A percentile compares a stretch with the other conserved stretches of the same genome.
Evolutionary conservation across 2,329 filamentous ascomycete genomes (phyloP).

Genomic region (Sclerotinia spermophila): DNA sequence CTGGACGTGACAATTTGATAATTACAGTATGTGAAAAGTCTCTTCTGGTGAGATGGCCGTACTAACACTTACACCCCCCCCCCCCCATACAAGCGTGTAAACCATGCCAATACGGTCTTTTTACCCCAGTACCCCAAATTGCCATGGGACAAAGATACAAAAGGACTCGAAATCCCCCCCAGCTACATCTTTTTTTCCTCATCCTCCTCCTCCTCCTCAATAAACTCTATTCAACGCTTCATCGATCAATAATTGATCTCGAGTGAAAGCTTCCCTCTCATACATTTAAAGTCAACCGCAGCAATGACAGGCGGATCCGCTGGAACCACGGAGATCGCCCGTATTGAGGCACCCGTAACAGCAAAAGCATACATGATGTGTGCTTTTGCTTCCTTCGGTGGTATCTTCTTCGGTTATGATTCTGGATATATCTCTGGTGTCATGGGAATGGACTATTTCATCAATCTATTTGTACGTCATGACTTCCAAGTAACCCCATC

Average conservation of each 20-base stretch:
- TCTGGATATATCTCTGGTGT: constrained; percentile 69
- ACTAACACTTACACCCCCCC: not conserved
- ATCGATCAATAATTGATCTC: not conserved
- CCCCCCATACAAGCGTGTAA: constrained; percentile 1
- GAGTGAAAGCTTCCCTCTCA: not conserved
- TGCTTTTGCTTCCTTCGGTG: constrained; percentile 67
- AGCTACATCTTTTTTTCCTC: not conserved
- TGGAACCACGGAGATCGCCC: constrained; percentile 59
- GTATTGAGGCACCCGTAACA: constrained; percentile 66
- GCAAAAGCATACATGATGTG: constrained; percentile 66
- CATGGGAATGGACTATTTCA: constrained; percentile 46
- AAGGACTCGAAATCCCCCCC: constrained; percentile 11
- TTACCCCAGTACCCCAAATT: not conserved
- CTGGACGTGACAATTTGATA: constrained; percentile 3
- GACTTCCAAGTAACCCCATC: constrained; percentile 16
- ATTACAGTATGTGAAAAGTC: not conserved
- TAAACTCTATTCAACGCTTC: not conserved
- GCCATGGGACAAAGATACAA: constrained; percentile 6
- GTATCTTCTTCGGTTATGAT: constrained; percentile 60
- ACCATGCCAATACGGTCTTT: not conserved
- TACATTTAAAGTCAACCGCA: not conserved
- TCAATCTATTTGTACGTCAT: constrained; percentile 27
- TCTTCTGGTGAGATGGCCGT: not conserved
- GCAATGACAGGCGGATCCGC: constrained; percentile 15
- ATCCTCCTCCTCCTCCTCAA: not conserved